Base-by-base conservation (phyloP, 441 rosid genomes). In the Populus hybrid region DNA sequence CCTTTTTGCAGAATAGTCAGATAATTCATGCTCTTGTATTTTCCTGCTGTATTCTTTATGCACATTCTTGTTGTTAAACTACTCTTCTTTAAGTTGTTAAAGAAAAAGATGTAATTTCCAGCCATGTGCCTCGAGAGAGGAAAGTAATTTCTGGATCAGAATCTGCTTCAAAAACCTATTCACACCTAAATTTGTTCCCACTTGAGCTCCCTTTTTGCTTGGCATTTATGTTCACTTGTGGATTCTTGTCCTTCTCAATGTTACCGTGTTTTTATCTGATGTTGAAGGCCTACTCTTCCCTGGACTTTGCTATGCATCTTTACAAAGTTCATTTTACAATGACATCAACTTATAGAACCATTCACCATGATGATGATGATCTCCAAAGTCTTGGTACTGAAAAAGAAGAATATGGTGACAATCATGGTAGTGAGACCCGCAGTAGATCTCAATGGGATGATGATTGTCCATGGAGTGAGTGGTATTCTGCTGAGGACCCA, bases 401-500 rank as follows among this genome's bases (percentile, higher is more conserved):
- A 79, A 84, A 80, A 79, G 77, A 77, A 80, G 93, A 88, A 77
- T 73, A 85, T 81, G 83, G 72, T 36, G 91, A 76, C 77, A 85
- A 81, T 80, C 73, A 79, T 78, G 84, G 80, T 72, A 81, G 80
- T 79, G 95, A 88, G 76, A 84, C 85, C 59, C 90, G 75, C 66
- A 88, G 68, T 79, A 90, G 83, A 79, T 83, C 86, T 69, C 95
- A 89, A 20, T 95, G 99, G 99, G 99, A 97, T 86, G 98, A 93
- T 84, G 97, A 90, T 85, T 97, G 97, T 81, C 97, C 99, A 81
- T 97, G 99, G 99, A 95, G 94, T 80, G 98, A 92, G 89, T 95
- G 99, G 99, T 95, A 93, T 85, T 95, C 97, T 79, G 94, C 98
- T 8, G 99, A 95, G 87, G 95, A 97, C 84, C 98, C 93, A 18